Evolutionary conservation across 2,329 filamentous ascomycete genomes (phyloP), one percentile per base, ranked within the genome.

Genomic region (Grosmannia huntii): DNA sequence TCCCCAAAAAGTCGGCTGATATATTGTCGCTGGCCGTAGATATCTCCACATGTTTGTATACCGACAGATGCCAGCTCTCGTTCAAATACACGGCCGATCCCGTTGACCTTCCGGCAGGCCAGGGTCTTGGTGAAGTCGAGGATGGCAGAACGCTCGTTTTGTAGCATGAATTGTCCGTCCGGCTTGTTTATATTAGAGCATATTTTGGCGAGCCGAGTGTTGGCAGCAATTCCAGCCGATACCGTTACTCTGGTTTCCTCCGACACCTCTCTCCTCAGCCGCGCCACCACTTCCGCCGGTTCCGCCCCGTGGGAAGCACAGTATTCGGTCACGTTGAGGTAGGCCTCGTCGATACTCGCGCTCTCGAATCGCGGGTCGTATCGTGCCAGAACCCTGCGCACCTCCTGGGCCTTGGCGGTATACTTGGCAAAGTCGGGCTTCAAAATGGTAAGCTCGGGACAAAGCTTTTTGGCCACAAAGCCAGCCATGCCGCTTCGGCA

Each of bases 121-220:
- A 99, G 75, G 33, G 85, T 80, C 12, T 80, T 78, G 87, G 97
- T 96, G 67, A 96, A 97, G 0, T 78, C 73, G 80, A 97, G 84
- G 60, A 99, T 90, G 0, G 82, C 78, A 28, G 75, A 72, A 11
- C 91, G 80, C 48, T 95, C 85, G 56, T 79, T 87, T 0, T 86
- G 79, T 1, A 97, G 75, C 11, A 81, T 73, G 65, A 87, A 97
- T 67, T 97, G 94, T 0, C 94, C 94, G 65, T 99, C 95, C 0
- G 94, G 94, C 68, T 99, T 99, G 71, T 97, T 96, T 69, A 87
- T 83, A 68, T 99, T 96, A 21, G 90, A 95, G 65, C 87, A 90
- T 36, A 99, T 96, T 71, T 99, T 99, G 33, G 94, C 92, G 16
- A 99, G 77, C 67, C 90, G 92, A 0, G 91, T 86, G 69, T 99